Base-by-base conservation (phyloP, 2,329 filamentous ascomycete genomes). In the Penicillium sp. region DNA sequence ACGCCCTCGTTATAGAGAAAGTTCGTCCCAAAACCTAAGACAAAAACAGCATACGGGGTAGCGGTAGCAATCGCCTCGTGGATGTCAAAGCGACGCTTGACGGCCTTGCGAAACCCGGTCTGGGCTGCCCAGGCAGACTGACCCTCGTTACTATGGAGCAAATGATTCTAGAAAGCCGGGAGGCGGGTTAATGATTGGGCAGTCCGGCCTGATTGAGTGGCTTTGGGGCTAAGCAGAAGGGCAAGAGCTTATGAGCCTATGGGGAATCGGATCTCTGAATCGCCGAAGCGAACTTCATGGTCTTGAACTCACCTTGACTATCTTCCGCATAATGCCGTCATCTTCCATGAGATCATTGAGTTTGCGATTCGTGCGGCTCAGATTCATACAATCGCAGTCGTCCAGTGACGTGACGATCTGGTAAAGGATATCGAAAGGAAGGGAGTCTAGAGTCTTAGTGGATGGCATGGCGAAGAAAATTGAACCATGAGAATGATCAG, bases 341-440 rank as follows among this genome's bases (percentile, higher is more conserved):
- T 84, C 81, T 9, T 73, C 66, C 39, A 85, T 64, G 9, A 85
- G 64, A 29, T 71, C 76, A 51, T 74, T 70, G 29, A 89, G 75
- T 16, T 76, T 73, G 6, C 69, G 75, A 55, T 81, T 83, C 38
- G 77, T 78, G 42, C 76, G 73, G 38, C 80, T 79, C 41, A 88
- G 70, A 54, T 80, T 75, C 52, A 84, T 78, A 36, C 83, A 75
- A 58, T 87, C 84, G 43, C 83, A 76, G 24, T 85, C 70, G 16
- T 80, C 74, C 33, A 89, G 74, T 50, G 76, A 70, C 6, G 74
- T 73, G 7, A 80, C 76, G 47, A 89, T 79, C 46, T 81, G 77
- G 45, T 81, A 81, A 26, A 87, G 70, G 15, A 89, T 74, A 69
- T 89, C 87, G 63, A 82, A 85, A 0, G 86, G 85, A 12, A 89